Evolutionary conservation across 805 yeast species (phyloP), one percentile per base, ranked within the genome.

Genomic region (Diddensiella santjacobensis): DNA sequence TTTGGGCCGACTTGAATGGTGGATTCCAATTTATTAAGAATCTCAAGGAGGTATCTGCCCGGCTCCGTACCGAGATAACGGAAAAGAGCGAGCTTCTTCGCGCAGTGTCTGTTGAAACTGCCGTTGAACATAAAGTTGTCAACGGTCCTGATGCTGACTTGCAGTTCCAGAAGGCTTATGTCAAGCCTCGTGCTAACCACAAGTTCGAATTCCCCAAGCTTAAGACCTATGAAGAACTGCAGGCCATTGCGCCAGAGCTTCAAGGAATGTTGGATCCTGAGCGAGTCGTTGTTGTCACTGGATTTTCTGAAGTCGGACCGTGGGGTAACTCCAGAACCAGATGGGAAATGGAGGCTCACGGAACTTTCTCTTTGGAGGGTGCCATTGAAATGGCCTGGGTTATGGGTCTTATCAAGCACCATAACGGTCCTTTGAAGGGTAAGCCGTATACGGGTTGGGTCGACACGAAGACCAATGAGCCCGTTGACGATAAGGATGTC

Each of bases 341-440:
- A 78, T 93, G 99, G 99, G 98, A 93, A 72, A 93, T 93, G 96
- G 99, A 93, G 74, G 87, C 97, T 40, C 58, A 69, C 52, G 99
- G 99, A 63, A 88, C 86, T 65, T 93, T 93, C 72, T 90, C 97
- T 6, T 74, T 93, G 60, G 99, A 93, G 72, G 99, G 99, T 64
- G 85, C 96, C 65, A 84, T 93, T 65, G 99, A 93, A 74, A 90
- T 93, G 96, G 98, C 99, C 43, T 93, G 98, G 97, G 90, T 93
- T 61, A 93, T 93, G 98, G 97, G 97, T 58, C 79, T 86, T 66
- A 90, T 93, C 73, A 88, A 87, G 72, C 93, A 93, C 74, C 93
- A 87, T 74, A 87, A 87, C 59, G 98, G 96, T 73, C 76, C 77
- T 66, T 75, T 87, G 64, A 87, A 87, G 79, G 90, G 90, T 64